These are phyloP conservation scores for Fusarium tricinctum DNA, from an alignment of 2,329 filamentous ascomycete genomes.

Conservation along the genomic window DNA sequence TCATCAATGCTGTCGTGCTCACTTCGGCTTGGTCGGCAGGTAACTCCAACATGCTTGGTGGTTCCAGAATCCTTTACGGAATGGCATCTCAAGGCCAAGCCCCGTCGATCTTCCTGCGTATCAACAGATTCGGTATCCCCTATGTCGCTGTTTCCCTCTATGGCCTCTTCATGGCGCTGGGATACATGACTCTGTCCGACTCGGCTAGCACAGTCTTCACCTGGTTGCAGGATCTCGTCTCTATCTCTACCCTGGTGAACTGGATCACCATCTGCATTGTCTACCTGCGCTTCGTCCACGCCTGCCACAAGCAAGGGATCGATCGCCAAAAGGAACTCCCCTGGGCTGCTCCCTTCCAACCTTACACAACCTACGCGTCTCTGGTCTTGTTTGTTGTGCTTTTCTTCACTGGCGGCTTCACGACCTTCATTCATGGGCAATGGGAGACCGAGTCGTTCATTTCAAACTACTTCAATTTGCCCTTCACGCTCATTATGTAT, in stretches of 20 bases:
- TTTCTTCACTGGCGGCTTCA: conserved; percentile 8
- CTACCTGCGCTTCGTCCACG: conserved; percentile 5
- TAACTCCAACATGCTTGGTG: conserved; percentile 10
- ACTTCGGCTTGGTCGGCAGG: conserved; percentile 15
- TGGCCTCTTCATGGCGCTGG: conserved; percentile 9
- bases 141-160: conserved; percentile 11
- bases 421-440: neutral
- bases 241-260: conserved; percentile 11
- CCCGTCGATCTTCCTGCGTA: conserved; percentile 3
- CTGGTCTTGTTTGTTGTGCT: conserved; percentile 7
- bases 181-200: conserved; percentile 12
- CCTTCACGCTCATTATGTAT: conserved; percentile 1
- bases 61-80: conserved; percentile 9
- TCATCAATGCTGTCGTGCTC: conserved; percentile 18
- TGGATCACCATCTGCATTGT: conserved; percentile 1
- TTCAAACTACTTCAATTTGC: conserved; percentile 14
- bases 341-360: conserved; percentile 12
- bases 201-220: conserved; percentile 12
- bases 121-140: conserved; percentile 16
- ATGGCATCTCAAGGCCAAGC: conserved; percentile 12
- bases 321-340: conserved; percentile 19
- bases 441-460: conserved; percentile 10
- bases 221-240: conserved; percentile 14
- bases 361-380: neutral
- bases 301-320: neutral